Conservation (phyloP, 2,329 filamentous ascomycete species). For the Blastomyces emzantsi region DNA sequence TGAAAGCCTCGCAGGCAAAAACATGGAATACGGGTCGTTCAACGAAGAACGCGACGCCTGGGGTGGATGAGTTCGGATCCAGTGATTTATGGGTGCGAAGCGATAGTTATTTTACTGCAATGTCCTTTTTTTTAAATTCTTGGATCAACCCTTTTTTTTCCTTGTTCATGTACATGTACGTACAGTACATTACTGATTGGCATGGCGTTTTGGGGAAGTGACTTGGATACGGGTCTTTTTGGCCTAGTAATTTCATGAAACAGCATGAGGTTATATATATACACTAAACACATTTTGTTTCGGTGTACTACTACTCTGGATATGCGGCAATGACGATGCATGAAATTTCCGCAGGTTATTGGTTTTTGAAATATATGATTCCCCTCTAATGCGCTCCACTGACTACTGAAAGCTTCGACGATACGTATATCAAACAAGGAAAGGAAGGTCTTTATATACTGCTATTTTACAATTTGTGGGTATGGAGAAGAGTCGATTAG, state of each 20-base stretch:
- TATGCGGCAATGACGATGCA: neutral
- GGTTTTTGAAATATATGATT: neutral
- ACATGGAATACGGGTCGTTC: constrained; percentile 25
- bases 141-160: neutral
- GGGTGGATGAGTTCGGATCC: constrained; percentile 14
- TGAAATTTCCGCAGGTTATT: neutral
- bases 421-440: neutral
- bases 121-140: too few species aligned
- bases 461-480: neutral
- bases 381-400: neutral
- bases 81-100: neutral
- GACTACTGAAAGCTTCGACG: neutral
- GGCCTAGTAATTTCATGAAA: neutral
- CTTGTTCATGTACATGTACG: neutral
- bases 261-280: neutral
- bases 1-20: constrained; percentile 14
- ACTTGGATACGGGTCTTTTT: neutral
- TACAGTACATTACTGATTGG: neutral
- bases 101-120: neutral
- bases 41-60: constrained; percentile 28
- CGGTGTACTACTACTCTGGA: neutral
- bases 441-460: neutral
- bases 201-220: constrained; percentile 3
- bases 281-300: neutral
- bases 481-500: neutral